These are phyloP conservation scores for Xylaria longipes DNA, from an alignment of 495 filamentous ascomycete genomes.

Conservation along the genomic window DNA sequence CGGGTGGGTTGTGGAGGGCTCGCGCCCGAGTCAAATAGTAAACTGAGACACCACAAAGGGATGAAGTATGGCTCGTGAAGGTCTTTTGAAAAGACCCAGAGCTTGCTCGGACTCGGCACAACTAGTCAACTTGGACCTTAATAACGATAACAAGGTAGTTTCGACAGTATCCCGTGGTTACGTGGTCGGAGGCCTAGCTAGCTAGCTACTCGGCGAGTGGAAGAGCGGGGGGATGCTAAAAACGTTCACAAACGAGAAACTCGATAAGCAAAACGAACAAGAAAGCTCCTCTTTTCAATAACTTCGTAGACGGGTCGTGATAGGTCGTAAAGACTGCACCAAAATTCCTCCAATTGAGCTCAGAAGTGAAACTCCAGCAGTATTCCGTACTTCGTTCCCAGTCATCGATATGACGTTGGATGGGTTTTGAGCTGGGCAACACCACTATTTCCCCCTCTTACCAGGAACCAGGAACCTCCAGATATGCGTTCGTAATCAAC, in stretches of 20 bases:
- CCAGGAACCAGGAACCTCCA: not conserved
- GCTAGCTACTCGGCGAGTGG: slow-evolving; percentile 37
- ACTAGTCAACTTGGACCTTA: not conserved
- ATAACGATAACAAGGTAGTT: not conserved
- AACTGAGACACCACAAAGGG: not conserved
- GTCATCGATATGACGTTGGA: slow-evolving; percentile 5
- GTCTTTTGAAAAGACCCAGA: not conserved
- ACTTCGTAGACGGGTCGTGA: slow-evolving; percentile 35
- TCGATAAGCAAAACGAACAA: slow-evolving; percentile 6
- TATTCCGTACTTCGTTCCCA: not conserved
- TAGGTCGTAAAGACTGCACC: slow-evolving; percentile 32
- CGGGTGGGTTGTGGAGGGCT: slow-evolving; percentile 20
- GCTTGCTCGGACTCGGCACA: not conserved
- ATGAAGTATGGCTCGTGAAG: not conserved
- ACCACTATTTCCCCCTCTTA: not conserved
- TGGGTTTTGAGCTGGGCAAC: not conserved
- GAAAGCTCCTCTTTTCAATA: slow-evolving; percentile 19
- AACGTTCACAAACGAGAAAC: slow-evolving; percentile 27
- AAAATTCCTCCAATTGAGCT: slow-evolving; percentile 33
- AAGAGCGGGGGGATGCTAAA: slow-evolving; percentile 23
- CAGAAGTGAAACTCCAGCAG: slow-evolving; percentile 27
- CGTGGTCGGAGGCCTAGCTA: slow-evolving; percentile 1
- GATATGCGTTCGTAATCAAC: slow-evolving; percentile 16
- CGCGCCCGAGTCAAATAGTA: not conserved
- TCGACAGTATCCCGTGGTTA: not conserved